phyloP scores from a whole-genome alignment of 163 green algal species.

The Chlamydomonas reinhardtii region DNA sequence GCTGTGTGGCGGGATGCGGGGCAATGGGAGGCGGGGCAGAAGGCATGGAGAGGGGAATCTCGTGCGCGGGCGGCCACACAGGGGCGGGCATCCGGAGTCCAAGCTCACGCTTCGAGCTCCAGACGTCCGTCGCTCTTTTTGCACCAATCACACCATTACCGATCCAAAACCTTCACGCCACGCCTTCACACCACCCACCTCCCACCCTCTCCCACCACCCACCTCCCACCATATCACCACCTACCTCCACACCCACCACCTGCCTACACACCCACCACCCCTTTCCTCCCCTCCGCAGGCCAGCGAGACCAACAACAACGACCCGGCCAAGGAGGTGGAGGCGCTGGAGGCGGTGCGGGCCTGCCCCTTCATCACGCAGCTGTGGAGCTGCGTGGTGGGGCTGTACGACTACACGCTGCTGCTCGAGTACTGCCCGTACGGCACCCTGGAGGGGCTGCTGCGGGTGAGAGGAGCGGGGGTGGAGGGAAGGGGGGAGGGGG shows the following conservation, averaged over 20 bases:
- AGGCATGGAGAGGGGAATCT: too few relatives aligned
- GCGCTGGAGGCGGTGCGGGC: conserved; percentile 41
- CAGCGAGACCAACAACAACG: conserved; percentile 54
- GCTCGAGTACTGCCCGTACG: conserved; percentile 66
- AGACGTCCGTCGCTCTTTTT: too few relatives aligned
- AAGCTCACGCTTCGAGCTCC: too few relatives aligned
- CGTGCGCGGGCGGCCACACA: too few relatives aligned
- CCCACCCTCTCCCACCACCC: too few relatives aligned
- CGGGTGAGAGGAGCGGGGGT: neutral
- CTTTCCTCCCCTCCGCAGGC: neutral
- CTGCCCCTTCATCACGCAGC: conserved; percentile 35
- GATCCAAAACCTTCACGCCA: too few relatives aligned
- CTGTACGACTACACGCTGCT: conserved; percentile 63
- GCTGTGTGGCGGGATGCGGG: neutral
- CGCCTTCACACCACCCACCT: too few relatives aligned
- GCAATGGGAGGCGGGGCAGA: neutral
- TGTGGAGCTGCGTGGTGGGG: conserved; percentile 55
- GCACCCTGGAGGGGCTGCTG: conserved; percentile 51
- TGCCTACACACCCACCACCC: too few relatives aligned
- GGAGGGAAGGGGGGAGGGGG: neutral
- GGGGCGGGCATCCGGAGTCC: too few relatives aligned
- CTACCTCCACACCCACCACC: too few relatives aligned
- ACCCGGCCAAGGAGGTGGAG: conserved; percentile 57
- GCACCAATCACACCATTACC: too few relatives aligned
- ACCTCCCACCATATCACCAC: too few relatives aligned